Evolutionary conservation across 352 stramenopile genomes (phyloP).

Genomic region (Saprolegnia diclina): DNA sequence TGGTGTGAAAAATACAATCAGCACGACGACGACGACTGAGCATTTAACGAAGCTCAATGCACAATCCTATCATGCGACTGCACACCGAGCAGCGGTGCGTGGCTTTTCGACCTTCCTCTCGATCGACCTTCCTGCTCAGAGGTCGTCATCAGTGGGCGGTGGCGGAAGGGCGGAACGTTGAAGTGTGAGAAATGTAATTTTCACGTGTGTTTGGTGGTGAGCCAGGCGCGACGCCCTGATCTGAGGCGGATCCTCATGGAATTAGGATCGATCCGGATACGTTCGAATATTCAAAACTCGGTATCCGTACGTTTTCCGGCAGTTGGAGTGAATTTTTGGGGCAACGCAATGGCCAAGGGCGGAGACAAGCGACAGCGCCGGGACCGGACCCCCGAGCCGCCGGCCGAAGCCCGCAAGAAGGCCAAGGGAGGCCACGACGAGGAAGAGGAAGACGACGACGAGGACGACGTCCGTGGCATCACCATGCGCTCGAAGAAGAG

Average conservation of each 20-base stretch:
- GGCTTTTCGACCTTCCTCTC: too few relatives aligned
- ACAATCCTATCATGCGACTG: too few relatives aligned
- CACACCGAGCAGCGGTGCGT: too few relatives aligned
- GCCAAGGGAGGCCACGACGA: neutral
- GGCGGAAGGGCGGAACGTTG: too few relatives aligned
- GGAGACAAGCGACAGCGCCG: slow-evolving; percentile 7
- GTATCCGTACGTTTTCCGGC: neutral
- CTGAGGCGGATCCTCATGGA: neutral
- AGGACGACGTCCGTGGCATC: neutral
- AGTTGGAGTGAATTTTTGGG: neutral
- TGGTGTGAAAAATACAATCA: too few relatives aligned
- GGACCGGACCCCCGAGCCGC: slow-evolving; percentile 5
- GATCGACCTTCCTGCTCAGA: too few relatives aligned
- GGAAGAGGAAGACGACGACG: slow-evolving; percentile 5
- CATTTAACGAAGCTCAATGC: too few relatives aligned
- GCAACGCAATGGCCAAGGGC: slow-evolving; percentile 5
- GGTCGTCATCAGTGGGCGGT: too few relatives aligned
- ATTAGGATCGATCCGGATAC: slow-evolving; percentile 7
- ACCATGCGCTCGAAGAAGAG: slow-evolving; percentile 1
- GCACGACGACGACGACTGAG: too few relatives aligned
- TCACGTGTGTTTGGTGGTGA: neutral
- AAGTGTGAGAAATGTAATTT: neutral
- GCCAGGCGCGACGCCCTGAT: too few relatives aligned
- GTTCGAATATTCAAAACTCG: neutral
- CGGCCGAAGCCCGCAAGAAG: slow-evolving; percentile 20